Base-by-base conservation (phyloP, 331 rosid species). In the Malus hybrid region DNA sequence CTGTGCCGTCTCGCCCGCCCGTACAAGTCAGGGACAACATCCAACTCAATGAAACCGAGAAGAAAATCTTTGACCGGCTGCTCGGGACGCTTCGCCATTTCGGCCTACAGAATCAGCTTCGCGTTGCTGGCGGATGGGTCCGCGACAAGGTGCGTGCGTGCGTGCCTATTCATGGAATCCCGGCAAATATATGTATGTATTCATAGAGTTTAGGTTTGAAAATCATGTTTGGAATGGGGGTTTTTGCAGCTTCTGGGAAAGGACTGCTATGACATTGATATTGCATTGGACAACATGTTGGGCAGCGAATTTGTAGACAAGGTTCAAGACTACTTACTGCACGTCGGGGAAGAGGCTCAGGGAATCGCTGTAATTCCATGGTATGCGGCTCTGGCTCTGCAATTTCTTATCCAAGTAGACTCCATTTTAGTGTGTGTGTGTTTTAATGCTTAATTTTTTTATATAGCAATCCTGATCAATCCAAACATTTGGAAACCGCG, bases 91-190 rank as follows among this genome's bases (percentile, higher is more conserved):
- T 92, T 33, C 82, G 79, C 50, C 91, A 84, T 78, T 90, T 81
- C 19, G 78, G 83, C 53, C 96, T 90, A 48, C 68, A 78, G 52
- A 89, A 83, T 70, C 87, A 90, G 79, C 97, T 94, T 72, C 97
- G 97, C 1, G 97, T 94, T 15, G 99, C 99, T 22, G 97, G 99
- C 62, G 99, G 99, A 69, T 94, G 97, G 96, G 97, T 94, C 64
- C 97, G 97, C 29, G 99, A 94, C 73, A 92, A 94, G 97, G 97
- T 94, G 26, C 5, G 46, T 39, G 29, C 29, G 46, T 67, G 4
- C 13, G 33, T 68, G 3, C 13, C 44, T 58, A 72, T 53, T 14
- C 10, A 14, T 62, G 33, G 5, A 6, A 20, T 58, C 16, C 30
- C 4, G 64, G 15, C 15, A 22, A 5, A 57, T 20, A n/a, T 42